A percentile compares a stretch with the other conserved stretches of the same genome.
Evolutionary conservation across 2,329 filamentous ascomycete genomes (phyloP).

Genomic region (Anisogramma anomala): DNA sequence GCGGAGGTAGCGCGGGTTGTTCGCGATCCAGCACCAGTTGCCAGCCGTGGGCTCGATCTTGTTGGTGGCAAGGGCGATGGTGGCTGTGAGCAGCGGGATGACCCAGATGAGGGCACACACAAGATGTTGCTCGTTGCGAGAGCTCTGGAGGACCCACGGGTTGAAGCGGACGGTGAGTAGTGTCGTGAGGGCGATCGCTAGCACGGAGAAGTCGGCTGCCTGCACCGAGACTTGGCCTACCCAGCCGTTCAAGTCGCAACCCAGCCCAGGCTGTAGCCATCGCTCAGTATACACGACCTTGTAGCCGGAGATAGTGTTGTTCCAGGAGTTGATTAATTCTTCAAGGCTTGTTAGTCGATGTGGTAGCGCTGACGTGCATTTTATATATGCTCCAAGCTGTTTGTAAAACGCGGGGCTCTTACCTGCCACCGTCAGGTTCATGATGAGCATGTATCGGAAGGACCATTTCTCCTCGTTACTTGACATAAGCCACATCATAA

Average conservation of each 20-base stretch:
- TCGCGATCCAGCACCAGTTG: constrained; percentile 13
- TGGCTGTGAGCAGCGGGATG: constrained; percentile 8
- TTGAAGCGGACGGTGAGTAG: constrained; percentile 9
- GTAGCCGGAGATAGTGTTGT: constrained; percentile 10
- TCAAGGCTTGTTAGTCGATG: not conserved
- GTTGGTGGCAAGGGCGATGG: constrained; percentile 3
- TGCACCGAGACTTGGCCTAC: constrained; percentile 11
- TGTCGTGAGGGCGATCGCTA: constrained; percentile 10
- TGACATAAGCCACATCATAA: constrained; percentile 7
- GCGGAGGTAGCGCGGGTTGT: constrained; percentile 8
- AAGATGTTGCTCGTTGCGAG: constrained; percentile 3
- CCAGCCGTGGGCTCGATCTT: constrained; percentile 11
- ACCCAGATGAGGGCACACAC: constrained; percentile 10
- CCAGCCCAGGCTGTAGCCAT: not conserved
- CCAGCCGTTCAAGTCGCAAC: constrained; percentile 10
- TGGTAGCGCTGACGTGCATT: too few relatives aligned
- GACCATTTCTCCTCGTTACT: constrained; percentile 8
- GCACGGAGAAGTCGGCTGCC: constrained; percentile 12
- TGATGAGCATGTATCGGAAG: constrained; percentile 9
- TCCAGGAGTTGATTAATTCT: constrained; percentile 12
- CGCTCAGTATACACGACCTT: constrained; percentile 1
- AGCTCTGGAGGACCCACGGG: constrained; percentile 3
- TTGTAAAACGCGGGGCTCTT: not conserved
- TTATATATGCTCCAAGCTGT: too few relatives aligned
- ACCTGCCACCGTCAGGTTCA: constrained; percentile 10